Evolutionary conservation across 2,329 filamentous ascomycete genomes (phyloP).

Genomic region (Diplodia sapinea): DNA sequence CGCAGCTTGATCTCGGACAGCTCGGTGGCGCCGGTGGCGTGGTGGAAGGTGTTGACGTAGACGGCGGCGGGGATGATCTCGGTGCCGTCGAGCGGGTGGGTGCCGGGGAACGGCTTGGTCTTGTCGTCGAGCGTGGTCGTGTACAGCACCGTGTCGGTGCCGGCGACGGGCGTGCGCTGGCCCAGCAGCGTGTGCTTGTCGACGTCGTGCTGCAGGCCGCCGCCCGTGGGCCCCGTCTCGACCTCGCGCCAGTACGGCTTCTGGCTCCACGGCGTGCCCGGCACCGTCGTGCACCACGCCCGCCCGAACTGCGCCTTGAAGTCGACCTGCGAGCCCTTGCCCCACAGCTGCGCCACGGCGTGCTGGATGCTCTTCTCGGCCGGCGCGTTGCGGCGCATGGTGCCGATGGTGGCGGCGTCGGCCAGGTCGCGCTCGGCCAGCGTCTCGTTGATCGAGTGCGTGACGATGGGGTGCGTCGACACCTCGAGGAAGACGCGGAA

Average conservation of each 20-base stretch:
- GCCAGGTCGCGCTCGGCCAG: constrained; percentile 43
- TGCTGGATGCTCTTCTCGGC: constrained; percentile 40
- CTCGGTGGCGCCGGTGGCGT: constrained; percentile 41
- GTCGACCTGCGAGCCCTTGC: constrained; percentile 42
- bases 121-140: constrained; percentile 47
- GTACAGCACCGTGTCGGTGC: constrained; percentile 36
- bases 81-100: constrained; percentile 50
- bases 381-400: constrained; percentile 41
- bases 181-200: constrained; percentile 47
- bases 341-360: constrained; percentile 41
- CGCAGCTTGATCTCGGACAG: constrained; percentile 45
- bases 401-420: constrained; percentile 43
- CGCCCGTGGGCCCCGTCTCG: constrained; percentile 23
- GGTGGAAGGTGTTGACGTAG: constrained; percentile 50
- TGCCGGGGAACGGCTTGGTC: constrained; percentile 51
- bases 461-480: constrained; percentile 51
- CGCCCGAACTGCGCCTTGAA: constrained; percentile 32
- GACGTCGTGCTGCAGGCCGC: constrained; percentile 40
- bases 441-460: constrained; percentile 52
- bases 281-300: constrained; percentile 31
- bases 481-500: constrained; percentile 51
- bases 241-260: constrained; percentile 35
- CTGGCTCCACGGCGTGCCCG: constrained; percentile 40
- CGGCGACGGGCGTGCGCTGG: constrained; percentile 39
- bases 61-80: constrained; percentile 54